Conservation (phyloP, 805 yeast genomes). For the Hanseniaspora thailandica region DNA sequence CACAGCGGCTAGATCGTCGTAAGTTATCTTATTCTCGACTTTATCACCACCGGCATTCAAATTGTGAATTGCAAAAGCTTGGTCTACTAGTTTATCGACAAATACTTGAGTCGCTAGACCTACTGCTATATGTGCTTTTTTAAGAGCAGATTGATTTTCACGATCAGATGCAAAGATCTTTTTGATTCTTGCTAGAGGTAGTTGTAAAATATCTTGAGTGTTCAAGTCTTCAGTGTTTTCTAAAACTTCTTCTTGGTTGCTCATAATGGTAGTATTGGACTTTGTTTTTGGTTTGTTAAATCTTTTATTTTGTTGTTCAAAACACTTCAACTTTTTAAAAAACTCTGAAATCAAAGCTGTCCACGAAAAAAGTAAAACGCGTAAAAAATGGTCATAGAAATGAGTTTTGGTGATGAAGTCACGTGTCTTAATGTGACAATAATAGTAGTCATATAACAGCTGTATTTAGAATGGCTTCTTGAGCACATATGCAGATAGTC, state of each 20-base stretch:
- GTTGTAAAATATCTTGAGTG: constrained; percentile 9
- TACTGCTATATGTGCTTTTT: constrained; percentile 22
- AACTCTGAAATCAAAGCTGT: too few species aligned
- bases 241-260: neutral
- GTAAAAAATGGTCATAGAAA: too few species aligned
- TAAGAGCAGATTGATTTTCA: constrained; percentile 21
- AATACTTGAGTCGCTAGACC: constrained; percentile 25
- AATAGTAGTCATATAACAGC: too few species aligned
- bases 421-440: too few species aligned
- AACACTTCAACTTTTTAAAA: too few species aligned
- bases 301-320: too few species aligned
- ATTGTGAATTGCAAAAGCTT: constrained; percentile 21
- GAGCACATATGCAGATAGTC: too few species aligned
- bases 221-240: neutral
- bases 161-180: constrained; percentile 25
- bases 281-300: too few species aligned
- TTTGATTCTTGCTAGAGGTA: constrained; percentile 24
- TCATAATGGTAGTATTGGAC: neutral
- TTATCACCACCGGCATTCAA: constrained; percentile 5
- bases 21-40: constrained; percentile 17
- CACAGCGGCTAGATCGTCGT: constrained; percentile 22
- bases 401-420: too few species aligned
- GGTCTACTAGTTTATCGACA: constrained; percentile 20
- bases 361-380: too few species aligned
- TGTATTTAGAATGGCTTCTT: too few species aligned